phyloP scores from a whole-genome alignment of 2,329 filamentous ascomycete species.

The Reticulascus tulasneorum region DNA sequence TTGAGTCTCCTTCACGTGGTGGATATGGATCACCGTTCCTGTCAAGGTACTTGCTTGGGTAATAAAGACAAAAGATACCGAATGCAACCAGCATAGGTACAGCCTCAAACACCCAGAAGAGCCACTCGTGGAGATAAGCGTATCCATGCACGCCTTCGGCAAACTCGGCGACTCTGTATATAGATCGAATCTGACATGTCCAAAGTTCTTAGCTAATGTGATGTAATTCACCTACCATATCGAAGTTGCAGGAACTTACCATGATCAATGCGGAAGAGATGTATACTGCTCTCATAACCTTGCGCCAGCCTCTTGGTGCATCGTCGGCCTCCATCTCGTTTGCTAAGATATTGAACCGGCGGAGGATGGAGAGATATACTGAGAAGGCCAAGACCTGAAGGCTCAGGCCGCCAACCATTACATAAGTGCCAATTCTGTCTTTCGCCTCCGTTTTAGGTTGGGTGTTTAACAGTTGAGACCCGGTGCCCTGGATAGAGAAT shows the following conservation, averaged over 20 bases:
- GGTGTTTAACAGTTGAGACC: conserved; percentile 37
- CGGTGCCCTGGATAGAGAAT: conserved; percentile 40
- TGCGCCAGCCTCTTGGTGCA: conserved; percentile 30
- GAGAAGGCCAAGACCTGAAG: conserved; percentile 37
- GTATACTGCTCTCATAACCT: conserved; percentile 37
- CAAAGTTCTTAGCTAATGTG: fast-evolving
- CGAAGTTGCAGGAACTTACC: conserved; percentile 25
- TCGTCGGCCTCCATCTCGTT: conserved; percentile 15
- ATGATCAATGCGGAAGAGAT: conserved; percentile 40
- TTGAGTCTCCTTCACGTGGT: no score
- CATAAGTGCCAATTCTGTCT: conserved; percentile 32
- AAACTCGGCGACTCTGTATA: conserved; percentile 51
- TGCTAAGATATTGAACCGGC: conserved; percentile 31
- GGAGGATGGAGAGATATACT: conserved; percentile 35
- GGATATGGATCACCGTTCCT: conserved; percentile 4
- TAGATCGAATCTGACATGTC: conserved; percentile 46
- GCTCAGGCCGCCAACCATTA: conserved; percentile 37
- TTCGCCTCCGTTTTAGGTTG: conserved; percentile 27
- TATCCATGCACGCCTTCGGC: conserved; percentile 47
- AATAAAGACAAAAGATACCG: conserved; percentile 43
- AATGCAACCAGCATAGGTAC: conserved; percentile 45
- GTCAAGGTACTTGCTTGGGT: conserved; percentile 38
- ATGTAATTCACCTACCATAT: background rate
- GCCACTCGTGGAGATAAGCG: conserved; percentile 46
- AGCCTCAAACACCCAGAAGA: conserved; percentile 48